phyloP scores from a whole-genome alignment of 2,329 filamentous ascomycete species.

The Beauveria australis region DNA sequence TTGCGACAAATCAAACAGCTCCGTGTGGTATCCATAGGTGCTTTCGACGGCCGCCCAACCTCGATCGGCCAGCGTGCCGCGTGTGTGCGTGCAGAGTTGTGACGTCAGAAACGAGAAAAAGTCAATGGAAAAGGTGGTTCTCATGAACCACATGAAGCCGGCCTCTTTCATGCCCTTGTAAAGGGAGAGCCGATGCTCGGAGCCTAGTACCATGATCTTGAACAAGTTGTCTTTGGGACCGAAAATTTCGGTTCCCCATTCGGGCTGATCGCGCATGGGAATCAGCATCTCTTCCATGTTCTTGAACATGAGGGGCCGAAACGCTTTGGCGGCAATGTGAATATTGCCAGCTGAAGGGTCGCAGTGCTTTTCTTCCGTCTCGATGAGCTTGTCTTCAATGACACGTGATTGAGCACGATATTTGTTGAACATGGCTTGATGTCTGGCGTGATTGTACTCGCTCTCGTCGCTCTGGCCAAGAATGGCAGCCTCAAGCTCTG shows the following conservation, averaged over 20 bases:
- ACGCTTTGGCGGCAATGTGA: conserved; percentile 41
- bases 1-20: conserved; percentile 40
- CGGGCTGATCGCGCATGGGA: conserved; percentile 37
- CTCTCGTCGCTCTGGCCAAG: conserved; percentile 32
- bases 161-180: conserved; percentile 34
- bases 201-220: conserved; percentile 41
- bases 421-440: conserved; percentile 28
- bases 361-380: conserved; percentile 41
- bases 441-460: conserved; percentile 20
- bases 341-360: conserved; percentile 44
- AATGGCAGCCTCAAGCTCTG: conserved; percentile 41
- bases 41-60: conserved; percentile 42
- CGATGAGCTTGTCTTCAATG: conserved; percentile 34
- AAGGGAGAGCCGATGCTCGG: conserved; percentile 38
- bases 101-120: conserved; percentile 47
- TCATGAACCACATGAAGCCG: conserved; percentile 49
- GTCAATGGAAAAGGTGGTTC: conserved; percentile 47
- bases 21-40: conserved; percentile 40
- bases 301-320: conserved; percentile 39
- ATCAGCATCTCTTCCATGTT: conserved; percentile 41
- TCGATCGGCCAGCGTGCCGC: conserved; percentile 42
- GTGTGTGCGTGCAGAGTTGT: conserved; percentile 41
- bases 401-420: conserved; percentile 34
- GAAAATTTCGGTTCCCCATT: conserved; percentile 42
- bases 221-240: conserved; percentile 46